Base-by-base conservation (phyloP, 192 early-diverging fungal species). In the Chytriomyces confervae region DNA sequence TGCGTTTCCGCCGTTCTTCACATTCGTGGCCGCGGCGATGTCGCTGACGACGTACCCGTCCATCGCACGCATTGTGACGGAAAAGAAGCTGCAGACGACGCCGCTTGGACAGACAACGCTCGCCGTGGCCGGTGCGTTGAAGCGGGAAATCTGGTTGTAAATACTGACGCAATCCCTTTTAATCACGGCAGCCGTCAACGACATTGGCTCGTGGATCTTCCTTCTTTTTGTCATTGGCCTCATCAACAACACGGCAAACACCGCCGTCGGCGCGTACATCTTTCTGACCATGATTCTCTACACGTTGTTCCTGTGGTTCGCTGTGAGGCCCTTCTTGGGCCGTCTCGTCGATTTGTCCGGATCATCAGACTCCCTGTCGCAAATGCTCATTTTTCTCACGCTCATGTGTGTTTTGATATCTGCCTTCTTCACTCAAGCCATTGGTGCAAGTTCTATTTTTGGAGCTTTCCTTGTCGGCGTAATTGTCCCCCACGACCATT, bases 21-120 rank as follows among this genome's bases (percentile, higher is more conserved):
- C 97, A 62, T 97, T 98, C 80, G 82, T 89, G n/a, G 95, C 95
- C 61, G 95, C 97, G 6, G 93, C 93, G 50, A 95, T 97, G 92
- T 86, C 93, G 43, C 94, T 97, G 75, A 98, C 95, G 20, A 95
- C 96, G 0, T 98, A 97, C 72, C 97, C 97, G 0, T 96, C 97
- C 3, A 88, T 98, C 46, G 97, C 94, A 0, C 95, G 97, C 75
- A 97, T 98, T 64, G 81, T 98, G 69, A 91, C 94, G 0, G 96
- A 97, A 81, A 86, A 91, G 50, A 95, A 97, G 77, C 79, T 98
- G 46, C 82, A 97, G 47, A 84, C 85, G 5, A 94, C 95, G 29
- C 83, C 76, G 8, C n/a, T 96, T 9, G 97, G 95, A 9, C 88
- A 92, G 29, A 85, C 92, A 16, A 91, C 95, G 8, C 89, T 98